Base-by-base conservation (phyloP, 2,329 filamentous ascomycete species). In the Exophiala bonariae region DNA sequence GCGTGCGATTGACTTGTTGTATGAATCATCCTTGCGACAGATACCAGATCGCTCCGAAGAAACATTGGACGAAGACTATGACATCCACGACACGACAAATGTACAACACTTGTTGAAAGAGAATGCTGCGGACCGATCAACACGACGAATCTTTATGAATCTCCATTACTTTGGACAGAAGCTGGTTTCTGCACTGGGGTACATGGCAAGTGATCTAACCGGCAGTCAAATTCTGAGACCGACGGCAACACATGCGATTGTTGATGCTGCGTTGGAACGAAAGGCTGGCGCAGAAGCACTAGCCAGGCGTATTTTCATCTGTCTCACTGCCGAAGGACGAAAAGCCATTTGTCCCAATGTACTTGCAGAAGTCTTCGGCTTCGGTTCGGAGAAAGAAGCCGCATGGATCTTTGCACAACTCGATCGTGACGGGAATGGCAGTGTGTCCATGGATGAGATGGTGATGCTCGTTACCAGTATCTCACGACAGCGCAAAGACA, bases 371-470 rank as follows among this genome's bases (percentile, higher is more conserved):
- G 58, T 64, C 7, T 56, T 65, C 2, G 62, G 47, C 6, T 54
- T 52, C 11, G 35, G 34, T 4, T 49, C 49, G 11, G 56, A 61
- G 32, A 63, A 59, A 1, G 54, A 63, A 7, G 61, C 61, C 39
- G 59, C 63, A 40, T 32, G 39, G 39, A 32, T 42, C 39, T 65
- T 66, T 45, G 46, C 47, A 14, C 49, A 47, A 11, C 55, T 66
- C 3, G 63, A 66, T 37, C 49, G 52, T 4, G 63, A 66, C 41
- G 53, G 54, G 17, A 65, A 66, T 32, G 63, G 62, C 18, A 61
- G 63, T 52, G 55, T 66, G 30, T 61, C 57, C 37, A 44, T 65
- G 9, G 62, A 65, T 3, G 63, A 65, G 41, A 66, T 66, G 63
- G 55, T 54, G 10, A 52, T 59, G 55, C 45, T 60, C 4, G 43